Base-by-base conservation (phyloP, 2,329 filamentous ascomycete genomes). In the Epichloe festucae region DNA sequence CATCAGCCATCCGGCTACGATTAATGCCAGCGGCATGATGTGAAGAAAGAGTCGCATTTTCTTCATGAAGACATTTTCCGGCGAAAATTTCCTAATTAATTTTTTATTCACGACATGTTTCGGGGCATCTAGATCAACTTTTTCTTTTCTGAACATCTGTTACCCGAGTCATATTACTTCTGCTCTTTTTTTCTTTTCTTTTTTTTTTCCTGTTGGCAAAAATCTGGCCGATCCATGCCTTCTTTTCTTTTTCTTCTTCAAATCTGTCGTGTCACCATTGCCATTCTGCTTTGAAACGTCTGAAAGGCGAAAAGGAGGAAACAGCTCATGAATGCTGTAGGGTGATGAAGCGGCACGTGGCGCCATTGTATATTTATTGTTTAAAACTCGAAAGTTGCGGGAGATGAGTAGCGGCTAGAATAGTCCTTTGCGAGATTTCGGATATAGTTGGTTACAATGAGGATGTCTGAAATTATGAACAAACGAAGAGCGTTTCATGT, bases 1-100 rank as follows among this genome's bases (percentile, higher is more conserved):
- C 14, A 77, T 81, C 58, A 81, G 77, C 67, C 74, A 77, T 50
- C 75, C 77, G 46, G 64, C 70, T 52, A 67, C 71, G 53, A 66
- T 72, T 56, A 70, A 72, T 55, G 68, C 71, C 1, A 68, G 69
- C 38, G 70, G 68, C 50, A 67, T 75, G 63, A 72, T 75, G 66
- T 71, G 65, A 67, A 52, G 55, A 12, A 11, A 34, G 27, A 17
- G 11, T 46, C 17, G 14, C 19, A 31, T 17, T 34, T 41, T 35
- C 42, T 35, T 46, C 38, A 23, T 36, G 40, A 46, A 23, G 46
- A 11, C 21, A 27, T 39, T 31, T 53, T 21, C 38, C 41, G 10
- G 10, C 36, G 23, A 46, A 35, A 54, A 27, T 53, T 53, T 53
- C 50, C 39, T 51, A 54, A 44, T 46, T 49, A 43, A 46, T 54